Percentiles rank a stretch among this genome's conserved stretches.
Evolutionary conservation across 2,329 filamentous ascomycete species (phyloP).

Genomic region (Claviceps digitariae): DNA sequence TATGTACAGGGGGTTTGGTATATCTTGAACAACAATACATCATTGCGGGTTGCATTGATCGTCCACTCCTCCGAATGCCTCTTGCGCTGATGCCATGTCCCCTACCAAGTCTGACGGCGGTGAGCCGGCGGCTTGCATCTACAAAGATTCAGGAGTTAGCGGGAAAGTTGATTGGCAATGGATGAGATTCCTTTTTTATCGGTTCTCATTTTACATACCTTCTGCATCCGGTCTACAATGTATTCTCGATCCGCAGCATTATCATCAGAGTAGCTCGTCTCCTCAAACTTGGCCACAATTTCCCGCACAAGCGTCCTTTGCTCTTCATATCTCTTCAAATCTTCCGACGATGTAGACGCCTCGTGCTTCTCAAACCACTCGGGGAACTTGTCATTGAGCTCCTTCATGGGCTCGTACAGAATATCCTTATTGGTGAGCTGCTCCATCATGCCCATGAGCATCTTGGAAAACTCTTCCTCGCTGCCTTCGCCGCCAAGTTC

Average conservation of each 20-base stretch:
- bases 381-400: conserved; percentile 84
- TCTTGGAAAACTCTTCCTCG: conserved; percentile 85
- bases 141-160: background rate
- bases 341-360: conserved; percentile 50
- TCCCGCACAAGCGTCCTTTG: conserved; percentile 70
- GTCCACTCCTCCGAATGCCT: conserved; percentile 47
- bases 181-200: background rate
- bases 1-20: conserved; percentile 12
- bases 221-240: conserved; percentile 96
- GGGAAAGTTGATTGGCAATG: background rate
- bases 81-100: conserved; percentile 73
- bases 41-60: conserved; percentile 51
- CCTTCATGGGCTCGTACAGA: conserved; percentile 96
- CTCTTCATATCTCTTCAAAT: conserved; percentile 66
- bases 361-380: conserved; percentile 74
- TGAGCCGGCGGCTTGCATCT: conserved; percentile 96
- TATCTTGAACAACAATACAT: conserved; percentile 14
- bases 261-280: conserved; percentile 65
- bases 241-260: conserved; percentile 75
- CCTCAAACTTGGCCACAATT: conserved; percentile 83
- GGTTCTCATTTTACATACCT: conserved; percentile 43
- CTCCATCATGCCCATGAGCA: conserved; percentile 98
- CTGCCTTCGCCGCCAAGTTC: conserved; percentile 40
- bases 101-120: conserved; percentile 85
- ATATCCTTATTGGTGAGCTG: conserved; percentile 98